phyloP scores from a whole-genome alignment of 2,329 filamentous ascomycete species.

The Fonsecaea multimorphosa region DNA sequence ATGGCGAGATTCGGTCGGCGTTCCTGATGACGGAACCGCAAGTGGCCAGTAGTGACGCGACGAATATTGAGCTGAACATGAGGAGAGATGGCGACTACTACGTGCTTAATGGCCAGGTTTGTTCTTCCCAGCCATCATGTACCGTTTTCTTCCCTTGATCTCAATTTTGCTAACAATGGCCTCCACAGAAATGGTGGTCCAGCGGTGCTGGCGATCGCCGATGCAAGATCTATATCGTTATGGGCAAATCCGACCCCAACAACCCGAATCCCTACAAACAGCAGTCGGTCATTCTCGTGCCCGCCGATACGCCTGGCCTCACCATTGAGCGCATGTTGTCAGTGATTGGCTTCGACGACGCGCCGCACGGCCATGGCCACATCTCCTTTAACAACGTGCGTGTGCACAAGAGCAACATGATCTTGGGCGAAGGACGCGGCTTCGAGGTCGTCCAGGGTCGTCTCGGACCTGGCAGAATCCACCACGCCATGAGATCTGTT shows the following conservation, averaged over 20 bases:
- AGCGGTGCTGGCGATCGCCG: constrained; percentile 91
- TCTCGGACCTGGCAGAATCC: constrained; percentile 92
- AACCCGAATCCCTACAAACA: constrained; percentile 83
- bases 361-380: constrained; percentile 97
- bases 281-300: constrained; percentile 91
- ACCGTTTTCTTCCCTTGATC: not conserved
- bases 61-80: constrained; percentile 87
- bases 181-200: constrained; percentile 93
- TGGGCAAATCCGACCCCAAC: constrained; percentile 85
- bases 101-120: constrained; percentile 74
- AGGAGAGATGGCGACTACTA: constrained; percentile 83
- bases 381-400: constrained; percentile 88
- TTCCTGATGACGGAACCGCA: constrained; percentile 95
- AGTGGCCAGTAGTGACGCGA: constrained; percentile 87
- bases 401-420: constrained; percentile 79
- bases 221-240: constrained; percentile 92
- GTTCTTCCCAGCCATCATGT: not conserved
- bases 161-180: constrained; percentile 2
- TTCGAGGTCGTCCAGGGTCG: constrained; percentile 99
- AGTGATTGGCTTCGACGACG: constrained; percentile 96
- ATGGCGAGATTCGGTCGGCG: constrained; percentile 83
- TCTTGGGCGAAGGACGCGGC: constrained; percentile 89
- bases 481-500: constrained; percentile 96
- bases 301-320: constrained; percentile 78
- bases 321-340: constrained; percentile 92